These are phyloP conservation scores for Chloroidium sp. DNA, from an alignment of 163 green algal genomes.

Conservation along the genomic window DNA sequence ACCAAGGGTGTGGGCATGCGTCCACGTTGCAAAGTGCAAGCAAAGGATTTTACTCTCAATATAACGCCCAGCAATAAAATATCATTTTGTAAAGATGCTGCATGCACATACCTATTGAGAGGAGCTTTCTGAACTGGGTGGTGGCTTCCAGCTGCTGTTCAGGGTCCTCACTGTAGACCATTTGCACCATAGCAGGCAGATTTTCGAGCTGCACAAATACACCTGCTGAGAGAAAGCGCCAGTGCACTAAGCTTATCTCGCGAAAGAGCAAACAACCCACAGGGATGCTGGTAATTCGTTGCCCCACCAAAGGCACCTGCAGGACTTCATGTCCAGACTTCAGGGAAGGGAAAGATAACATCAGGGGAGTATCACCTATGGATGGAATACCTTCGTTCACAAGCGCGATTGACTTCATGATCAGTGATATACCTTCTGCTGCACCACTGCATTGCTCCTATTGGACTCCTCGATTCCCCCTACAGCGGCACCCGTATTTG, in stretches of 20 bases:
- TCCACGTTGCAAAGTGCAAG: background rate
- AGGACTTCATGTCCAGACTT: background rate
- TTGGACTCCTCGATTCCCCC: constrained; percentile 29
- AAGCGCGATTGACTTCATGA: background rate
- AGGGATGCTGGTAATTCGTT: background rate
- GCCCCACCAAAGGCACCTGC: background rate
- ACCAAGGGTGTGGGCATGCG: too few relatives aligned
- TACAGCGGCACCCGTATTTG: constrained; percentile 1
- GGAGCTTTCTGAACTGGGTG: constrained; percentile 93
- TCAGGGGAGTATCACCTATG: too few relatives aligned
- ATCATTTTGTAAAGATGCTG: too few relatives aligned
- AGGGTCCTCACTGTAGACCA: constrained; percentile 70
- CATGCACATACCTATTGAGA: constrained; percentile 75
- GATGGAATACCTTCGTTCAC: background rate
- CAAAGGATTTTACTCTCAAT: background rate
- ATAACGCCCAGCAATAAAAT: background rate
- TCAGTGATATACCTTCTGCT: constrained; percentile 42
- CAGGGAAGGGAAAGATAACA: too few relatives aligned
- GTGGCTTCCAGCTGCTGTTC: constrained; percentile 92
- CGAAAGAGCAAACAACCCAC: too few relatives aligned
- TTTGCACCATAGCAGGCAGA: constrained; percentile 84
- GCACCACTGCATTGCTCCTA: constrained; percentile 14
- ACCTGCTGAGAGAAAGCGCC: constrained; percentile 47
- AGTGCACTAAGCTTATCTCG: background rate
- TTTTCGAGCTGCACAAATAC: constrained; percentile 69